Percentiles rank a stretch among this genome's conserved stretches.
phyloP scores from a whole-genome alignment of 106 monocot genomes.

The Acorus calamus region DNA sequence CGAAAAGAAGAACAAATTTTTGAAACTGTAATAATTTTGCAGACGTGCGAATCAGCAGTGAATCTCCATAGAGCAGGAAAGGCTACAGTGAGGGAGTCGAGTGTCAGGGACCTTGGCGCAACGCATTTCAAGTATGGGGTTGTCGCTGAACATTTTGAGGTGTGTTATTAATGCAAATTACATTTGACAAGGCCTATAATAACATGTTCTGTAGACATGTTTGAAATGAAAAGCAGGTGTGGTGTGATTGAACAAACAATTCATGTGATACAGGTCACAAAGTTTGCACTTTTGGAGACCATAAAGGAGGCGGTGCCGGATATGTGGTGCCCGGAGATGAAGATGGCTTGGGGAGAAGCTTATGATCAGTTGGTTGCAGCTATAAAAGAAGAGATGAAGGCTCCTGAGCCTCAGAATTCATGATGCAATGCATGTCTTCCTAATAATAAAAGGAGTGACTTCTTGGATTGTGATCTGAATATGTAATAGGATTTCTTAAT shows the following conservation, averaged over 20 bases:
- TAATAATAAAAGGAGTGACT: too few relatives aligned
- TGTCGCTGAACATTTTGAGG: slow-evolving; percentile 27
- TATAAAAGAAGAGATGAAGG: slow-evolving; percentile 58
- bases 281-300: neutral
- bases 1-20: slow-evolving; percentile 14
- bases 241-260: too few relatives aligned
- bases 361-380: slow-evolving; percentile 57
- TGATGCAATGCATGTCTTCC: too few relatives aligned
- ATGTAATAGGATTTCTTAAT: too few relatives aligned
- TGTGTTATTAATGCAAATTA: neutral
- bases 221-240: too few relatives aligned
- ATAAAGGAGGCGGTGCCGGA: slow-evolving; percentile 50
- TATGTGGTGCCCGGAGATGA: slow-evolving; percentile 68
- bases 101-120: slow-evolving; percentile 22
- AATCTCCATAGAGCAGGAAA: slow-evolving; percentile 27
- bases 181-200: too few relatives aligned
- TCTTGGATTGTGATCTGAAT: too few relatives aligned
- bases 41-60: slow-evolving; percentile 34
- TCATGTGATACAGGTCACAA: too few relatives aligned
- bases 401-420: neutral
- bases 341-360: slow-evolving; percentile 47
- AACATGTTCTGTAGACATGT: too few relatives aligned
- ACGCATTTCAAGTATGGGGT: slow-evolving; percentile 28
- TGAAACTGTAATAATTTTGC: slow-evolving; percentile 11
- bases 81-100: slow-evolving; percentile 30